Evolutionary conservation across 202 grass and related monocot genomes (phyloP).

Genomic region (Digitaria exilis): DNA sequence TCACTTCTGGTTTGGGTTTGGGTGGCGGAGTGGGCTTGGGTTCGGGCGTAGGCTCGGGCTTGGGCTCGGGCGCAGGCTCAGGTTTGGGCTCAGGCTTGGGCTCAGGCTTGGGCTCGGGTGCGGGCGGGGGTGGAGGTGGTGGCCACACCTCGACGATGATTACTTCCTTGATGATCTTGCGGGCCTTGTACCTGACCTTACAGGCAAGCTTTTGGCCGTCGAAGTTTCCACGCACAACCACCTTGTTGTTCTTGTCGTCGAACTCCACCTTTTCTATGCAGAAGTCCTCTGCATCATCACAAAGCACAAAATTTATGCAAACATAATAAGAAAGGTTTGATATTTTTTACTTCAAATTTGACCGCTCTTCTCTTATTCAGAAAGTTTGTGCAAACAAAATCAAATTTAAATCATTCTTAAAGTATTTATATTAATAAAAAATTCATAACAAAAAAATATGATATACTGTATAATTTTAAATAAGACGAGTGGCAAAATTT

Average conservation of each 20-base stretch:
- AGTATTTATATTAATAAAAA: too few relatives aligned
- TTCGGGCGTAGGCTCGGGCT: not conserved
- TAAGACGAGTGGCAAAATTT: too few relatives aligned
- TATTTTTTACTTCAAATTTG: too few relatives aligned
- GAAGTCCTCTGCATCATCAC: conserved; percentile 7
- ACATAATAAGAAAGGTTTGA: too few relatives aligned
- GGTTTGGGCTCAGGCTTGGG: not conserved
- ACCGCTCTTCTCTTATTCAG: too few relatives aligned
- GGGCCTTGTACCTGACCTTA: conserved; percentile 35
- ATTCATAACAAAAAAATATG: too few relatives aligned
- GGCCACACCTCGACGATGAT: conserved; percentile 6
- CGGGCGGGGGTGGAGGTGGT: not conserved
- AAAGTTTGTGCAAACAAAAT: too few relatives aligned
- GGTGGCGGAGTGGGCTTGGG: not conserved
- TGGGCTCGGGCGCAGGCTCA: not conserved
- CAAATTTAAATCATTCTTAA: too few relatives aligned
- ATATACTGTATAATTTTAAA: too few relatives aligned
- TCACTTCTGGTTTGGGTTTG: conserved; percentile 26
- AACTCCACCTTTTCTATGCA: conserved; percentile 39
- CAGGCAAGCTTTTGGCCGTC: conserved; percentile 8
- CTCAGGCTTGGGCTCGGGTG: not conserved
- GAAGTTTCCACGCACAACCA: conserved; percentile 35
- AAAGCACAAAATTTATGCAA: too few relatives aligned
- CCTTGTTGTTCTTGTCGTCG: not conserved
- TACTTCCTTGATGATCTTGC: conserved; percentile 9